Evolutionary conservation across 1,139 yeast genomes (phyloP).

Genomic region (Blastobotrys proliferans): DNA sequence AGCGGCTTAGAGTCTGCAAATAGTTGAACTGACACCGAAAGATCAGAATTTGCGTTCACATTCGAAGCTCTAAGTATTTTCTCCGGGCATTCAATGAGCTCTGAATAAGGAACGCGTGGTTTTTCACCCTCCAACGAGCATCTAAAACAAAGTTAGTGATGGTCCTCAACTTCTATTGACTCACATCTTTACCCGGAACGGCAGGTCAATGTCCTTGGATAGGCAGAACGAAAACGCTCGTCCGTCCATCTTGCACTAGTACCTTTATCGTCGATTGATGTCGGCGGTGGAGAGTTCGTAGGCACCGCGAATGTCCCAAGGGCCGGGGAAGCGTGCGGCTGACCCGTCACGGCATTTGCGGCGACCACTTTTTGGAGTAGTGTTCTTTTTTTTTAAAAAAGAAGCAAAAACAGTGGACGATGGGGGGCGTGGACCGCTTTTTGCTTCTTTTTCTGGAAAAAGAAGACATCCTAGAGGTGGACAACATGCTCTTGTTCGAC

Average conservation of each 20-base stretch:
- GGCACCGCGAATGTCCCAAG: no score
- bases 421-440: background rate
- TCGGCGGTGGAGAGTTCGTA: no score
- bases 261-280: no score
- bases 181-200: conserved; percentile 47
- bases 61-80: conserved; percentile 17
- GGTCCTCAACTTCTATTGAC: conserved; percentile 8
- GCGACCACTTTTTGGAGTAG: background rate
- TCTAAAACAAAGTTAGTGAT: conserved; percentile 18
- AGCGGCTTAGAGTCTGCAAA: conserved; percentile 59
- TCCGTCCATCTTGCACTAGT: no score
- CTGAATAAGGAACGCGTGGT: conserved; percentile 48
- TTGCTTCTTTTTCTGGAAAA: background rate
- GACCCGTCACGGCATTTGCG: no score
- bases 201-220: conserved; percentile 64
- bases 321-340: no score
- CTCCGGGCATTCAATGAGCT: conserved; percentile 52
- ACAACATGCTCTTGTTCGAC: no score
- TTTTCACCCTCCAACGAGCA: conserved; percentile 47
- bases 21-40: conserved; percentile 59
- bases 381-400: background rate
- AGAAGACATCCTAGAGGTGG: background rate
- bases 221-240: conserved; percentile 64
- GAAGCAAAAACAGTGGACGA: no score
- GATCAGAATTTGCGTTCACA: conserved; percentile 48